A percentile compares a stretch with the other conserved stretches of the same genome.
These are phyloP conservation scores for Evernia prunastri DNA, from an alignment of 495 filamentous ascomycete species.

Conservation along the genomic window DNA sequence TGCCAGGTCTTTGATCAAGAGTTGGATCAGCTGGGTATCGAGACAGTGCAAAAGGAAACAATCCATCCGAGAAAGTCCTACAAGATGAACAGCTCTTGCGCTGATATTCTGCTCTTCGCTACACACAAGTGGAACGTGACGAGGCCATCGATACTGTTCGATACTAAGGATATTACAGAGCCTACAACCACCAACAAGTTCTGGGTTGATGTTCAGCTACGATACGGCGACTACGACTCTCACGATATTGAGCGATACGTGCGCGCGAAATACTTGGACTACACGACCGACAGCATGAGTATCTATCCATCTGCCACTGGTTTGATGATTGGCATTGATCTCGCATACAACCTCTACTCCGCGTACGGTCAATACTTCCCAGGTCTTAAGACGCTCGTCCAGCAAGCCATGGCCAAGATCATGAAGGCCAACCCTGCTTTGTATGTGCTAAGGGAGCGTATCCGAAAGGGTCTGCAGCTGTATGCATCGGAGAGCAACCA, in stretches of 20 bases:
- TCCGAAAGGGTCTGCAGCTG: conserved; percentile 95
- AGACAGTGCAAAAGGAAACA: conserved; percentile 98
- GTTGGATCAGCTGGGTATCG: conserved; percentile 89
- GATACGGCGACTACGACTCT: conserved; percentile 98
- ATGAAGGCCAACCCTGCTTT: conserved; percentile 99
- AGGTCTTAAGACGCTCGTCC: conserved; percentile 89
- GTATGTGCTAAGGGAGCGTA: conserved; percentile 95
- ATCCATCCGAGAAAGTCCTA: conserved; percentile 99
- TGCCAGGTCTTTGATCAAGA: conserved; percentile 99
- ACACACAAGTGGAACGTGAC: conserved; percentile 99
- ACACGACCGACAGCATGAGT: conserved; percentile 98
- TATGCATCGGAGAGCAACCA: conserved; percentile 99
- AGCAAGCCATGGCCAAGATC: conserved; percentile 98
- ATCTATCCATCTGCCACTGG: conserved; percentile 98
- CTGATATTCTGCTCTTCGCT: conserved; percentile 95
- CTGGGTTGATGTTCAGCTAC: conserved; percentile 97
- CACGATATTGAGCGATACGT: conserved; percentile 98
- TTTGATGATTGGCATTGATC: conserved; percentile 96
- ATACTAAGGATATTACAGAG: conserved; percentile 95
- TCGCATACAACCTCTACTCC: conserved; percentile 97
- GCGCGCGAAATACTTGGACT: conserved; percentile 96
- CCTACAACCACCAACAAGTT: conserved; percentile 97
- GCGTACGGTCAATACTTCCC: conserved; percentile 99
- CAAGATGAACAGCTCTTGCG: conserved; percentile 99
- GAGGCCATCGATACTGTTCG: conserved; percentile 83